Conservation (phyloP, 306 rosid genomes). For the Cicer yamashitae region DNA sequence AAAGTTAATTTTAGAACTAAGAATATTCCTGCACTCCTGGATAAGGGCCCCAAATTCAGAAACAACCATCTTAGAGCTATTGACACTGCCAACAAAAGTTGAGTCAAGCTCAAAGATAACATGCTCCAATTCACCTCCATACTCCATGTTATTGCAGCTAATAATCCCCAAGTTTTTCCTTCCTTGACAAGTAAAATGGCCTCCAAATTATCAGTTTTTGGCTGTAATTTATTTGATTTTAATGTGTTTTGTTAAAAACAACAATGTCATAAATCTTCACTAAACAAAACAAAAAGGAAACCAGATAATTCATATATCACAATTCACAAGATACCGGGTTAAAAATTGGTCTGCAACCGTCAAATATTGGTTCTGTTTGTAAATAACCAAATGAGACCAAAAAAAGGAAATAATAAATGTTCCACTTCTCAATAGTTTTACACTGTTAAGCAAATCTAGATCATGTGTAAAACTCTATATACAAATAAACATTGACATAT, state of each 20-base stretch:
- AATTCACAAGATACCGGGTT: background rate
- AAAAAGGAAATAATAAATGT: background rate
- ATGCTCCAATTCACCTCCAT: no score
- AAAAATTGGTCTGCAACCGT: background rate
- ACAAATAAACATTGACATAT: constrained; percentile 42
- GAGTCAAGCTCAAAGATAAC: no score
- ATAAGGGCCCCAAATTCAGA: no score
- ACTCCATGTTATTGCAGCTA: no score
- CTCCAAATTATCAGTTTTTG: no score
- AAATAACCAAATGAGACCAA: constrained; percentile 7
- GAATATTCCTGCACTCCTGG: no score
- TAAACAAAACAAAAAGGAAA: background rate
- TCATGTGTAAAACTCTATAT: constrained; percentile 37
- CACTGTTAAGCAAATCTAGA: constrained; percentile 34
- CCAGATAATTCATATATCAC: constrained; percentile 12
- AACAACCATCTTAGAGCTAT: no score
- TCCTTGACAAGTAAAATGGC: no score
- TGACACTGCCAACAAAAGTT: no score
- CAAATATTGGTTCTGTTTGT: constrained; percentile 15
- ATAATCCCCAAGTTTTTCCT: no score
- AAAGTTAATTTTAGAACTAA: no score
- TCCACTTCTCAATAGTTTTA: constrained; percentile 15
- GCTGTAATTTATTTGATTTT: background rate
- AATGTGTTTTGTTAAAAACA: background rate
- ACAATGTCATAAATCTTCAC: background rate